A percentile compares a stretch with the other conserved stretches of the same genome.
Conservation (phyloP, 768 basidiomycete species). For the Cubamyces lactineus region DNA sequence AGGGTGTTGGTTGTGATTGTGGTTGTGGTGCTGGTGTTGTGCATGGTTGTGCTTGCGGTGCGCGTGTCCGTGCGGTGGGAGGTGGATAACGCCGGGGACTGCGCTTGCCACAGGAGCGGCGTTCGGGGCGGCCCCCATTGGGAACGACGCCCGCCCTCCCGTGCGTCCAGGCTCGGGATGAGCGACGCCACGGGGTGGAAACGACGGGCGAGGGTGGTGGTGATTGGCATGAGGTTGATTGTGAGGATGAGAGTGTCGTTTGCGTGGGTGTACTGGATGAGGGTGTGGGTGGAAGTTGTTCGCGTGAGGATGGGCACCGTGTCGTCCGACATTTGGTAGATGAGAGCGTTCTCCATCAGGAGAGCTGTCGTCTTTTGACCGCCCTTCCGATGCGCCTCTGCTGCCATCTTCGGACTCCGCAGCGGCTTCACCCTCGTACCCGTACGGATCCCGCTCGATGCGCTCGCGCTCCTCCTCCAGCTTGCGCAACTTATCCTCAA, state of each 20-base stretch:
- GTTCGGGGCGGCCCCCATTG: slow-evolving; percentile 8
- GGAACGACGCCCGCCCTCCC: slow-evolving; percentile 18
- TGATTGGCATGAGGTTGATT: slow-evolving; percentile 17
- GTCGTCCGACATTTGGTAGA: background rate
- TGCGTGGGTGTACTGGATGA: slow-evolving; percentile 26
- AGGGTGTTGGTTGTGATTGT: slow-evolving; percentile 21
- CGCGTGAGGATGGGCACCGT: background rate
- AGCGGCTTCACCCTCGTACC: slow-evolving; percentile 28
- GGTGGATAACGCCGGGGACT: slow-evolving; percentile 33
- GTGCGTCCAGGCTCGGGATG: slow-evolving; percentile 23
- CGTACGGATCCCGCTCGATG: slow-evolving; percentile 38
- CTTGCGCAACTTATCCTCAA: slow-evolving; percentile 67
- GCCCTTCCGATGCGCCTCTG: background rate
- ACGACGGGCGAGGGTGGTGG: slow-evolving; percentile 18
- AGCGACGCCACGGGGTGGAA: slow-evolving; percentile 7
- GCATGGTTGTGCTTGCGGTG: slow-evolving; percentile 14
- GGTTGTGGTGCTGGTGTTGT: slow-evolving; percentile 4
- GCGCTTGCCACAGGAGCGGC: slow-evolving; percentile 4
- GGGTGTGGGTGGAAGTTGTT: slow-evolving; percentile 23
- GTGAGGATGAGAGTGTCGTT: slow-evolving; percentile 31
- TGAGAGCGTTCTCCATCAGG: slow-evolving; percentile 10
- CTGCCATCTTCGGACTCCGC: slow-evolving; percentile 18
- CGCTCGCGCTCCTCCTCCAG: slow-evolving; percentile 64
- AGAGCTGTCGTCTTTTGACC: slow-evolving; percentile 14
- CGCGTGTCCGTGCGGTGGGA: slow-evolving; percentile 13